Percentiles rank a stretch among this genome's conserved stretches.
phyloP scores from a whole-genome alignment of 2,329 filamentous ascomycete genomes.

The Fonsecaea pugnacius region DNA sequence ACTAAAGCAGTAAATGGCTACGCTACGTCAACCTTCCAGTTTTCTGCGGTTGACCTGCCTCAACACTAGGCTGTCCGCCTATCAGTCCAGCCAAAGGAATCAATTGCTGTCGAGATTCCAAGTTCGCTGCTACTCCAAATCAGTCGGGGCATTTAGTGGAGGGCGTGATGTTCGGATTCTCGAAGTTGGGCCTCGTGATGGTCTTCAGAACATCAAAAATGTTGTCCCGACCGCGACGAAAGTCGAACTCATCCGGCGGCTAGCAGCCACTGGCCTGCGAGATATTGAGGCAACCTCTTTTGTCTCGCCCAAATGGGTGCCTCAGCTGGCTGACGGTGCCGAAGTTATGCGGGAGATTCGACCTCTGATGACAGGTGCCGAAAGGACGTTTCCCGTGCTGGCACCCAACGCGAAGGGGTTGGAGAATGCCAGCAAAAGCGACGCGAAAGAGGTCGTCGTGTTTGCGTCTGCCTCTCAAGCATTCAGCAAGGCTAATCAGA shows the following conservation, averaged over 20 bases:
- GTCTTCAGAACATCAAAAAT: constrained; percentile 82
- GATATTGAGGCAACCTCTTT: constrained; percentile 85
- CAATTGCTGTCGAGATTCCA: too few species aligned
- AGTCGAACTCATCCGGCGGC: constrained; percentile 71
- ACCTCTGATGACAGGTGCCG: not conserved
- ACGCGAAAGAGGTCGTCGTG: constrained; percentile 47
- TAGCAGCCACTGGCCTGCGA: constrained; percentile 69
- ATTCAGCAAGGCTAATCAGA: constrained; percentile 50
- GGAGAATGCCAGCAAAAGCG: constrained; percentile 60
- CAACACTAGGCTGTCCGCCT: too few species aligned
- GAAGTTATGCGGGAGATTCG: constrained; percentile 32
- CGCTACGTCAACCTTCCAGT: too few species aligned
- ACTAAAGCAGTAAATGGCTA: too few species aligned
- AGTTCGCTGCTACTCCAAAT: not conserved
- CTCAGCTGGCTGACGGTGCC: constrained; percentile 63
- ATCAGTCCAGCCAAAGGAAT: too few species aligned
- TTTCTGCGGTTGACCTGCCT: too few species aligned
- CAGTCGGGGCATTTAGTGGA: not conserved
- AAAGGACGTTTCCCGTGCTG: constrained; percentile 45
- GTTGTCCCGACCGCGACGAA: constrained; percentile 73
- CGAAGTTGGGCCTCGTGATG: constrained; percentile 83
- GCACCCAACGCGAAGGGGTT: constrained; percentile 49
- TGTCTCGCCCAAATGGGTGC: constrained; percentile 82
- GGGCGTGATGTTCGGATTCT: constrained; percentile 63
- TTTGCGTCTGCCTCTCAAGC: constrained; percentile 50